These are phyloP conservation scores for Phytophthora pluvialis DNA, from an alignment of 352 stramenopile genomes.

Conservation along the genomic window DNA sequence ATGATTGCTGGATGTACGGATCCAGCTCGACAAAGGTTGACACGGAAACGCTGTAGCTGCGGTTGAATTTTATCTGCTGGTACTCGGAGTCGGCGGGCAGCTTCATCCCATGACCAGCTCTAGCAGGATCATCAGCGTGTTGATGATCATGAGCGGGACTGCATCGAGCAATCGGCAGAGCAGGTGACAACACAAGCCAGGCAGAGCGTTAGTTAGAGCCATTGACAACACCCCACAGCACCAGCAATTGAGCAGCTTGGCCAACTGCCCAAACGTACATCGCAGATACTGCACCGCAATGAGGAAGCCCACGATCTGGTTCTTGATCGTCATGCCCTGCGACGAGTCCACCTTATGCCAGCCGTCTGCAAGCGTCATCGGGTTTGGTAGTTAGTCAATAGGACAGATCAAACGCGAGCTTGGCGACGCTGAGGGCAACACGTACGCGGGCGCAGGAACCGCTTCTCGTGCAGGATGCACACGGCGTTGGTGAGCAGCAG, in stretches of 20 bases:
- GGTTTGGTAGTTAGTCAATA: slow-evolving; percentile 3
- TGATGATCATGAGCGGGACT: slow-evolving; percentile 88
- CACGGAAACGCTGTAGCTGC: slow-evolving; percentile 6
- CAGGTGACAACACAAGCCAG: slow-evolving; percentile 2
- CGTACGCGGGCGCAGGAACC: slow-evolving; percentile 85
- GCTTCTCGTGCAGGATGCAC: slow-evolving; percentile 89
- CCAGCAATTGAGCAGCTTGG: background rate
- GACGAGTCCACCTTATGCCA: slow-evolving; percentile 86
- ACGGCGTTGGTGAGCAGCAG: slow-evolving; percentile 87
- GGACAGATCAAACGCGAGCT: background rate
- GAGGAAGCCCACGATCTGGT: slow-evolving; percentile 87
- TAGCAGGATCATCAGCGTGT: slow-evolving; percentile 81
- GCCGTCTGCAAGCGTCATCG: slow-evolving; percentile 55
- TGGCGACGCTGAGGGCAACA: slow-evolving; percentile 5
- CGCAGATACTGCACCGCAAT: slow-evolving; percentile 87
- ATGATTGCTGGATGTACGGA: background rate
- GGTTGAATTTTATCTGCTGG: slow-evolving; percentile 17
- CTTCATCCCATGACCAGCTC: slow-evolving; percentile 78
- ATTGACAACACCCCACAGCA: background rate
- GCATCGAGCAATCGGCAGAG: background rate
- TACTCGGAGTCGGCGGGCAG: background rate
- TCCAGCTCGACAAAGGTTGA: slow-evolving; percentile 3
- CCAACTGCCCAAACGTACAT: slow-evolving; percentile 44
- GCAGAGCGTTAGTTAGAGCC: background rate
- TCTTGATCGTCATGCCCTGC: slow-evolving; percentile 87